phyloP scores from a whole-genome alignment of 192 early-diverging fungal genomes.

The Coemansia sp. region DNA sequence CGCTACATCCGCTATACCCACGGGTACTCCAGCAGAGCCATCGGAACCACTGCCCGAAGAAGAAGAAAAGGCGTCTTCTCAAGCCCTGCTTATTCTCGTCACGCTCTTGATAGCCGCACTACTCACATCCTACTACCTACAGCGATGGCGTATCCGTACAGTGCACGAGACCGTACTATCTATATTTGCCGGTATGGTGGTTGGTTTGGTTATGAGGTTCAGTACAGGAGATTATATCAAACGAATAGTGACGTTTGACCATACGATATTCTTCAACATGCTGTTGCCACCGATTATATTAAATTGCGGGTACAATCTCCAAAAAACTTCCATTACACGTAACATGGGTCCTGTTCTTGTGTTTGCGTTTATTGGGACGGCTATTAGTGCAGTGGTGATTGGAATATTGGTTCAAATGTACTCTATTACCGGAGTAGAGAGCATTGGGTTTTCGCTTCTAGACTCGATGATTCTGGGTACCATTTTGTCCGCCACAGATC shows the following conservation, averaged over 20 bases:
- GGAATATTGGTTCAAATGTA: conserved; percentile 72
- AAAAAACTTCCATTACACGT: conserved; percentile 79
- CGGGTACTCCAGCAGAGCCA: conserved; percentile 4
- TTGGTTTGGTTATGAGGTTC: conserved; percentile 45
- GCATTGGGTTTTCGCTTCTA: conserved; percentile 69
- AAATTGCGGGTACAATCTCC: conserved; percentile 94
- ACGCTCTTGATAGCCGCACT: conserved; percentile 81
- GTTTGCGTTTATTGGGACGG: conserved; percentile 92
- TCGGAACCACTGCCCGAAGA: conserved; percentile 50
- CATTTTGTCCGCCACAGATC: conserved; percentile 94
- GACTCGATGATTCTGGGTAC: conserved; percentile 95
- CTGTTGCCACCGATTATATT: conserved; percentile 96
- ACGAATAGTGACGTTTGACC: conserved; percentile 86
- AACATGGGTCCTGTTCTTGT: conserved; percentile 87
- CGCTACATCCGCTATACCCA: not conserved
- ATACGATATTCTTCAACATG: conserved; percentile 93
- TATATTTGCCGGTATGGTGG: conserved; percentile 76
- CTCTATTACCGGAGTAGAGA: conserved; percentile 65
- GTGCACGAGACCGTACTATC: conserved; percentile 96
- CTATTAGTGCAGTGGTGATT: conserved; percentile 86
- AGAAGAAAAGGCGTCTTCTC: conserved; percentile 70
- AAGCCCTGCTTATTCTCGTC: conserved; percentile 84
- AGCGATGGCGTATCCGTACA: conserved; percentile 78
- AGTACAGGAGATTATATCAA: conserved; percentile 56
- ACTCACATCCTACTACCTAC: conserved; percentile 84